Evolutionary conservation across 169 alveolate genomes (phyloP), one percentile per base, ranked within the genome.

Genomic region (Plasmodium malariae): DNA sequence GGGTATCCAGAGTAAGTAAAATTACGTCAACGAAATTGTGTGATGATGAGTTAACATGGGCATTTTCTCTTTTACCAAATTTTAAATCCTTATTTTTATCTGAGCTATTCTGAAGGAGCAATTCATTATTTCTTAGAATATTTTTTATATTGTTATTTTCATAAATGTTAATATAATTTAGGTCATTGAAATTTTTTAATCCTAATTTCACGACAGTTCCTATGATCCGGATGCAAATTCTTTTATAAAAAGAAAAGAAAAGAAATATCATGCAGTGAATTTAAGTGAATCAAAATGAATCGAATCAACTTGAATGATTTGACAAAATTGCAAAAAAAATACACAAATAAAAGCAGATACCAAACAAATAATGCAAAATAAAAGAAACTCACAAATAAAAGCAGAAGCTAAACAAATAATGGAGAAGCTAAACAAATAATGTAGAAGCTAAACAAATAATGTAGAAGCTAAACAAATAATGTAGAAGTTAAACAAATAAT

Each of bases 161-260:
- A 24, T 26, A 28, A 30, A 70, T 54, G 36, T 37, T 83, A 28
- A 37, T 28, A 43, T 68, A 51, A 70, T 49, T 36, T 11, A 71
- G 48, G 5, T 83, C 83, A 45, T 83, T 83, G 12, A 83, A 14
- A 26, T 36, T 68, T 26, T 43, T 83, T 24, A 48, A 43, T 28
- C 88, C 71, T 30, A 88, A 71, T 59, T 78, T 74, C 70, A 88
- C 93, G 40, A 78, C 93, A n/a, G 93, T 88, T 30, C 93, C 93
- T 67, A 74, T 67, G 30, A 65, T 60, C 7, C 93, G 93, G 19
- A 88, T 73, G 30, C 93, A 88, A 24, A 88, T 88, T 36, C 93
- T 88, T 14, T 7, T n/a, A 59, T 2, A 21, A 17, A 17, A 48
- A 21, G 40, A 24, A 48, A 30, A n/a, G 67, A 43, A 28, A 19